Percentiles rank a stretch among this genome's conserved stretches.
Evolutionary conservation across 1,139 yeast genomes (phyloP).

Genomic region (Lodderomyces parapsilosis): DNA sequence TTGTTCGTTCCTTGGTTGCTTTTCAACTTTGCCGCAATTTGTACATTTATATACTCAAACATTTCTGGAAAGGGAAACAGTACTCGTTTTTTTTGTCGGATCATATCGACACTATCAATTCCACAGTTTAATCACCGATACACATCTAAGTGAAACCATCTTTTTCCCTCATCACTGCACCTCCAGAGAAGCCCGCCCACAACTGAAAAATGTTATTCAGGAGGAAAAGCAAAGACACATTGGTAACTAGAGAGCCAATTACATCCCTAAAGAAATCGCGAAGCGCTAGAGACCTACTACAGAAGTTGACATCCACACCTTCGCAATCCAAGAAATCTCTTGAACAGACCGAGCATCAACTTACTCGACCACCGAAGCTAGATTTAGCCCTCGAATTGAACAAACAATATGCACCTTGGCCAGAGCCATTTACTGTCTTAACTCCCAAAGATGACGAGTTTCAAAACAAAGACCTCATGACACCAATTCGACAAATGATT

Average conservation of each 20-base stretch:
- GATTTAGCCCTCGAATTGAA: not conserved
- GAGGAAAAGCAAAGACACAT: conserved; percentile 1
- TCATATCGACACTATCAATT: too few species aligned
- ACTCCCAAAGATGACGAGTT: not conserved
- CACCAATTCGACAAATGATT: not conserved
- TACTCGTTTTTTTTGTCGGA: too few species aligned
- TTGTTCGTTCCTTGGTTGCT: too few species aligned
- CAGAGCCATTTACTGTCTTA: not conserved
- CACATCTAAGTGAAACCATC: too few species aligned
- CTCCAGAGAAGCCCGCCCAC: too few species aligned
- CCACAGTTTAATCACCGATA: too few species aligned
- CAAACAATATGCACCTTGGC: not conserved
- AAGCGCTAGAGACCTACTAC: conserved; percentile 11
- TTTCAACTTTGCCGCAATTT: too few species aligned
- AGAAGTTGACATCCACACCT: conserved; percentile 8
- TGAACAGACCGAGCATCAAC: not conserved
- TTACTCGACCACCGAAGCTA: not conserved
- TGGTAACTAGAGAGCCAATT: too few species aligned
- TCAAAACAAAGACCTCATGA: not conserved
- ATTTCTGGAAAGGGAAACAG: not conserved
- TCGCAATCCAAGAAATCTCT: conserved; percentile 1
- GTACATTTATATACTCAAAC: too few species aligned
- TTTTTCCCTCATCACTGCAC: not conserved
- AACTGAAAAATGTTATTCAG: conserved; percentile 6
- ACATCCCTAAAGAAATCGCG: conserved; percentile 10